A percentile compares a stretch with the other conserved stretches of the same genome.
These are phyloP conservation scores for Discostella pseudostelligera DNA, from an alignment of 108 stramenopile species.

Conservation along the genomic window DNA sequence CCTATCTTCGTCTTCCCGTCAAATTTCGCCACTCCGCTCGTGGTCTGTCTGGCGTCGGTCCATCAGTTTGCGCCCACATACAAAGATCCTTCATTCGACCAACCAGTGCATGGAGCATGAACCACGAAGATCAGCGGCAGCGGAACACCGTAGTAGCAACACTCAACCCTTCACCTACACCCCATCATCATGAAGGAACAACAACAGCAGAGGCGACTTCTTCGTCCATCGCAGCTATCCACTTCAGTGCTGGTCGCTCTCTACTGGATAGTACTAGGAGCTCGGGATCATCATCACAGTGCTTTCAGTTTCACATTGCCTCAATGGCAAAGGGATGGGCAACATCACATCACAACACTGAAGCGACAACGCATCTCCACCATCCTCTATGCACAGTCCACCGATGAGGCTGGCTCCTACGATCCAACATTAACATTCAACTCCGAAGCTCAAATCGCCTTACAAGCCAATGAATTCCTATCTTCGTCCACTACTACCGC, in stretches of 20 bases:
- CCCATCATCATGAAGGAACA: too few species aligned
- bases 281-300: neutral
- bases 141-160: too few species aligned
- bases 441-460: conserved; percentile 39
- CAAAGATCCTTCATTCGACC: too few species aligned
- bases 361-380: neutral
- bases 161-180: too few species aligned
- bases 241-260: neutral
- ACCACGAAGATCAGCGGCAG: too few species aligned
- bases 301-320: conserved; percentile 1
- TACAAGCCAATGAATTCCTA: conserved; percentile 37
- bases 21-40: too few species aligned
- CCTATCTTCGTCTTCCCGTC: too few species aligned
- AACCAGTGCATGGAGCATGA: too few species aligned
- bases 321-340: neutral
- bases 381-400: conserved; percentile 12
- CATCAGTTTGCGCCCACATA: too few species aligned
- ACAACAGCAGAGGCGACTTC: too few species aligned
- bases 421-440: conserved; percentile 18
- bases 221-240: neutral
- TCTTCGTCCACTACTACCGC: neutral
- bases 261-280: neutral
- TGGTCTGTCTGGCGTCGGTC: too few species aligned
- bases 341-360: neutral
- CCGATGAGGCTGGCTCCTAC: conserved; percentile 33